A percentile compares a stretch with the other conserved stretches of the same genome.
Conservation (phyloP, 2,329 filamentous ascomycete species). For the Alternaria viburni region DNA sequence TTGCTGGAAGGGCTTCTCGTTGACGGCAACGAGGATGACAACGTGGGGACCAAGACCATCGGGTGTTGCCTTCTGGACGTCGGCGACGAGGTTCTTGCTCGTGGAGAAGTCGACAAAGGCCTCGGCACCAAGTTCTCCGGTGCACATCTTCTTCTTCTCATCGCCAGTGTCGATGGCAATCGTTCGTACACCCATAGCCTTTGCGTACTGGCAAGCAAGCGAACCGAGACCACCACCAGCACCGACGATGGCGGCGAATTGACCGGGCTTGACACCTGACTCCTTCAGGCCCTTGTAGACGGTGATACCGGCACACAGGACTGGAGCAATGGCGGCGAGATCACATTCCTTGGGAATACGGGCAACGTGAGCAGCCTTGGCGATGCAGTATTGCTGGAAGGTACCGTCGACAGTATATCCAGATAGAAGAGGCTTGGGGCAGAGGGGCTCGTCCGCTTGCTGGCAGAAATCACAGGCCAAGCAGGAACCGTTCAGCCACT, state of each 20-base stretch:
- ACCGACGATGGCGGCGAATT: constrained; percentile 83
- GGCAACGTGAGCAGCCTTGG: constrained; percentile 84
- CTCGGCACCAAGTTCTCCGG: constrained; percentile 70
- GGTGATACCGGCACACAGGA: constrained; percentile 85
- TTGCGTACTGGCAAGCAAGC: constrained; percentile 84
- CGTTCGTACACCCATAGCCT: constrained; percentile 82
- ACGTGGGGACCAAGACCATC: constrained; percentile 87
- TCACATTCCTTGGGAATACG: constrained; percentile 78
- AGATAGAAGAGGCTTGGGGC: constrained; percentile 74
- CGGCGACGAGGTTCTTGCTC: constrained; percentile 77
- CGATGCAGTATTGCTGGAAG: constrained; percentile 92
- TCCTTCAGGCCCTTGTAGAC: constrained; percentile 94
- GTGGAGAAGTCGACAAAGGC: constrained; percentile 81
- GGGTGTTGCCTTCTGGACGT: constrained; percentile 80
- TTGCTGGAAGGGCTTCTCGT: constrained; percentile 94
- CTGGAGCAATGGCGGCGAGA: constrained; percentile 78
- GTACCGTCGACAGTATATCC: constrained; percentile 92
- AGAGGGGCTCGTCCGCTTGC: constrained; percentile 81
- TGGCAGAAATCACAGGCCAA: constrained; percentile 84
- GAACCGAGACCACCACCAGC: constrained; percentile 83
- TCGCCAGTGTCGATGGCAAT: constrained; percentile 84
- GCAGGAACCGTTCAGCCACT: constrained; percentile 90
- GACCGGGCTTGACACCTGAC: constrained; percentile 73
- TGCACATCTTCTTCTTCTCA: constrained; percentile 77
- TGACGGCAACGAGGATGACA: constrained; percentile 83